Evolutionary conservation across 768 basidiomycete genomes (phyloP), one percentile per base, ranked within the genome.

Genomic region (Symmetrospora coprosmae): DNA sequence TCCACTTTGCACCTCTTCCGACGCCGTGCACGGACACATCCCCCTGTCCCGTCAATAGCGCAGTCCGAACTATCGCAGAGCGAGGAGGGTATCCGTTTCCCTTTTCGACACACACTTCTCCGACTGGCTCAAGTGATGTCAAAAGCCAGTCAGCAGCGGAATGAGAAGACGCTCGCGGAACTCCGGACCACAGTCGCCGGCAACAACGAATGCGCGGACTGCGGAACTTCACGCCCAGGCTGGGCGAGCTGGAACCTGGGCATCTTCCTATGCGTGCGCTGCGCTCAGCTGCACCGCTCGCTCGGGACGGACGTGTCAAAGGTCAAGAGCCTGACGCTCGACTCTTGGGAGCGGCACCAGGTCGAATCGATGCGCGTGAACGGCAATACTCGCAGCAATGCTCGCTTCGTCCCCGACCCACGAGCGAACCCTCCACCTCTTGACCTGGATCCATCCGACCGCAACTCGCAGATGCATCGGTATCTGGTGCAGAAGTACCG

Each of bases 161-260:
- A 45, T 16, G 55, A 58, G 43, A 39, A 43, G 16, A 30, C 37
- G 16, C 39, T 58, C 8, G 46, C n/a, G 4, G 55, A 58, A 16
- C 55, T 58, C 16, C 39, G 41, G 5, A 19, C 38, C 5, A 43
- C 23, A 17, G 49, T 50, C 23, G 31, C 30, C 16, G 59, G 59
- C 19, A 60, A 60, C 52, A 28, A 60, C 46, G 21, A 7, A 2
- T 60, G 59, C 21, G 59, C 59, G 6, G 59, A 60, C 38, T 60
- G 59, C 39, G 34, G 19, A 34, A 4, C 59, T 11, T 23, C 50
- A 19, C 23, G 35, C 23, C 59, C 59, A 13, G 5, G 48, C 19
- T 60, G 59, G 59, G 59, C 59, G 2, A 58, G 53, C 53, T 60
- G 59, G 55, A 51, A 35, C 27, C 39, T 60, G 59, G 59, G 59